Conservation (phyloP, 2,329 filamentous ascomycete species). For the Penicillium psychrosexuale region DNA sequence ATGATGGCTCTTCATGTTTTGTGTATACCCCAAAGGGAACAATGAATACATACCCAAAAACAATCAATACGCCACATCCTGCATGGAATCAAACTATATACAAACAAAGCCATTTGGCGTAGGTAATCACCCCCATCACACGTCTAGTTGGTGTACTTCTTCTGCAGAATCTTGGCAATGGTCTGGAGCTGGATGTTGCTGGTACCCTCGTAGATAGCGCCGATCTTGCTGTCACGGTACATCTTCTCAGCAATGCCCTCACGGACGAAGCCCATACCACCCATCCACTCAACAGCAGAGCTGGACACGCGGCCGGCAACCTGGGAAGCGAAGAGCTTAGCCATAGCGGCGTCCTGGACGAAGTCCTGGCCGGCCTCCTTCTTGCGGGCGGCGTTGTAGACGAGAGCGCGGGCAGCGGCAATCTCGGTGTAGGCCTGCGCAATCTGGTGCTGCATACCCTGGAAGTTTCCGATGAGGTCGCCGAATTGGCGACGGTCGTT, state of each 20-base stretch:
- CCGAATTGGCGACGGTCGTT: conserved; percentile 98
- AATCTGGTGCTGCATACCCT: conserved; percentile 98
- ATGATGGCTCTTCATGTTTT: background rate
- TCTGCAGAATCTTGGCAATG: conserved; percentile 68
- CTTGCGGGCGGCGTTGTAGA: conserved; percentile 94
- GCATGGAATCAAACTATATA: conserved; percentile 4
- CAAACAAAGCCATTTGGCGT: background rate
- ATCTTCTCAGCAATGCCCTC: conserved; percentile 98
- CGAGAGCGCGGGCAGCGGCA: conserved; percentile 80
- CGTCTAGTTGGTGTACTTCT: conserved; percentile 59
- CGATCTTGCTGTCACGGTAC: conserved; percentile 97
- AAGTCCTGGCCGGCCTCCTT: conserved; percentile 98
- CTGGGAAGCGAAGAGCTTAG: conserved; percentile 91
- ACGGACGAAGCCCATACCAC: conserved; percentile 96
- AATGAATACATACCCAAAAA: background rate
- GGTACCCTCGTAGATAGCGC: conserved; percentile 88
- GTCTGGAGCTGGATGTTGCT: conserved; percentile 68
- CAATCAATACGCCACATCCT: background rate
- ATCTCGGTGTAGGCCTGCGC: conserved; percentile 96
- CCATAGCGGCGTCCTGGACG: conserved; percentile 94
- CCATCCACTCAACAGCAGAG: conserved; percentile 96
- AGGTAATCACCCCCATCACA: background rate
- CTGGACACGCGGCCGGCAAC: conserved; percentile 84
- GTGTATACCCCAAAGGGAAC: background rate
- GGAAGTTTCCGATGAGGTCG: conserved; percentile 88